Evolutionary conservation across 2,329 filamentous ascomycete species (phyloP).

Genomic region (Sporothrix euskadiensis): DNA sequence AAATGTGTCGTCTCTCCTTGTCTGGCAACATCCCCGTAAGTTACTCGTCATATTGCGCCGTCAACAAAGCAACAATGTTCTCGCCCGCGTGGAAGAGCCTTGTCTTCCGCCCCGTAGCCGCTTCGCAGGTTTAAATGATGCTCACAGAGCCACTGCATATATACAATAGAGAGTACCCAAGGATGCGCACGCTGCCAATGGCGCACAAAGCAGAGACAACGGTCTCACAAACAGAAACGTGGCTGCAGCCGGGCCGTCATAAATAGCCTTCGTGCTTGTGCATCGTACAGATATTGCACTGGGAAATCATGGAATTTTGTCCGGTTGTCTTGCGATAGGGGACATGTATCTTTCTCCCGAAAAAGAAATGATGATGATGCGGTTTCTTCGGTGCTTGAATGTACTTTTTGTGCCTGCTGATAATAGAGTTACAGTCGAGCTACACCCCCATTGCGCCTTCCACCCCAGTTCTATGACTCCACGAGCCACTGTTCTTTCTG

Average conservation of each 20-base stretch:
- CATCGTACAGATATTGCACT: not conserved
- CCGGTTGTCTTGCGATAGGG: not conserved
- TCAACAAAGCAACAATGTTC: not conserved
- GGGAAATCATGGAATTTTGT: not conserved
- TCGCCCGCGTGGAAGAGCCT: not conserved
- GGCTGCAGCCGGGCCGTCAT: constrained; percentile 13
- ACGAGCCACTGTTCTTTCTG: not conserved
- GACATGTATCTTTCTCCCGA: not conserved
- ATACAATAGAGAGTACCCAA: not conserved
- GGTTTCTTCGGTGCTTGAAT: not conserved
- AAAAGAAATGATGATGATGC: not conserved
- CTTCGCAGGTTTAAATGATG: not conserved
- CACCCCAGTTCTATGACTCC: not conserved
- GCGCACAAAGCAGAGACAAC: not conserved
- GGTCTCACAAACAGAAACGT: constrained; percentile 18
- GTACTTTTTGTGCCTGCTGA: not conserved
- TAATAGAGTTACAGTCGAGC: not conserved
- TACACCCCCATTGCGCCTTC: not conserved
- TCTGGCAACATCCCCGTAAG: not conserved
- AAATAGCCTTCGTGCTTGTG: not conserved
- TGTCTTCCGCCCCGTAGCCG: not conserved
- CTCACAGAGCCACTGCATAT: not conserved
- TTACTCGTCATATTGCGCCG: not conserved
- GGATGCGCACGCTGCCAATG: constrained; percentile 3
- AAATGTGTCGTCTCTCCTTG: not conserved